phyloP scores from a whole-genome alignment of 768 basidiomycete genomes.

The Leccinum longicurvipes region DNA sequence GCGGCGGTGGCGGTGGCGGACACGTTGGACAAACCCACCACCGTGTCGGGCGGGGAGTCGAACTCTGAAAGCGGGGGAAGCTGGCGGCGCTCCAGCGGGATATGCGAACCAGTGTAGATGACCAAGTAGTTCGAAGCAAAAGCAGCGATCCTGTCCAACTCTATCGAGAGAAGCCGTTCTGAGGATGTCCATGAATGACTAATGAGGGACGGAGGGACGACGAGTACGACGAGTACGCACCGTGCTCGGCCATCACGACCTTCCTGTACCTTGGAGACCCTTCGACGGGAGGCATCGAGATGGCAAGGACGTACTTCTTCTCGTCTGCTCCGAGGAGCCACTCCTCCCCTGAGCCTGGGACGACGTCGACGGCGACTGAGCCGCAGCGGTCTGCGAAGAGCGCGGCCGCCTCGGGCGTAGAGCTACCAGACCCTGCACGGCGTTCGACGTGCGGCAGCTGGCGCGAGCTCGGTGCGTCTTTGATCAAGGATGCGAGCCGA shows the following conservation, averaged over 20 bases:
- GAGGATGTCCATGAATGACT: background rate
- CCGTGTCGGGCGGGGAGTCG: conserved; percentile 22
- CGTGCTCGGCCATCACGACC: conserved; percentile 47
- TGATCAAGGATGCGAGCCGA: conserved; percentile 45
- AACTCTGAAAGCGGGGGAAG: conserved; percentile 26
- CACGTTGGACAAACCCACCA: conserved; percentile 27
- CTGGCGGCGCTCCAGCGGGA: conserved; percentile 43
- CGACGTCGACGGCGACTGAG: conserved; percentile 44
- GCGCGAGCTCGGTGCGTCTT: conserved; percentile 48
- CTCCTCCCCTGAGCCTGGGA: conserved; percentile 37
- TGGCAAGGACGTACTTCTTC: conserved; percentile 52
- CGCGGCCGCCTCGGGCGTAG: conserved; percentile 36
- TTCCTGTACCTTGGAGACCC: conserved; percentile 44
- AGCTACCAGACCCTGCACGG: conserved; percentile 18
- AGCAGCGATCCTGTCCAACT: conserved; percentile 47
- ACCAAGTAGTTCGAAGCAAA: conserved; percentile 61
- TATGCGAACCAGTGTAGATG: conserved; percentile 56
- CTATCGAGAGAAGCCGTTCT: conserved; percentile 46
- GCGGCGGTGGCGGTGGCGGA: conserved; percentile 17
- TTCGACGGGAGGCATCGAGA: conserved; percentile 51
- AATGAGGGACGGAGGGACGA: background rate
- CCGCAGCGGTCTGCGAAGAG: conserved; percentile 51
- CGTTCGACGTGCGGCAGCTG: conserved; percentile 60
- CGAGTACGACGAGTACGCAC: conserved; percentile 36
- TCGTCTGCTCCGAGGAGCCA: conserved; percentile 33